Evolutionary conservation across 2,329 filamentous ascomycete species (phyloP), one percentile per base, ranked within the genome.

Genomic region (Colletotrichum echinochloae): DNA sequence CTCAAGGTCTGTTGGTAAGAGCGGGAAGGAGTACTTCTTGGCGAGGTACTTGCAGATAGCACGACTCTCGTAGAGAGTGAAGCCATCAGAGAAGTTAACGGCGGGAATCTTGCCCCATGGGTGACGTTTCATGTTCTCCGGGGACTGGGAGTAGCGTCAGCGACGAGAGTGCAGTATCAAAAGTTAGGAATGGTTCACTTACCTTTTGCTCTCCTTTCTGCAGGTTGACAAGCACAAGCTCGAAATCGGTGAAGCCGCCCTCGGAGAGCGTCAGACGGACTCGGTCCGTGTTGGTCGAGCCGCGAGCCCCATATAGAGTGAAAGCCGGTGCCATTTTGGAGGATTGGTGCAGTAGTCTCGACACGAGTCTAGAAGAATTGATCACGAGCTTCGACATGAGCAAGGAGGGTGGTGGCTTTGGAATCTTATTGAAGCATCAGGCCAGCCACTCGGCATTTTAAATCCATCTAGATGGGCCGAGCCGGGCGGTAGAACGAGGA

Each of bases 11-110:
- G 76, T 26, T 14, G 83, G 83, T 33, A 85, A 75, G 62, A 85
- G 81, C 60, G 81, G 81, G 70, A 84, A 81, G 26, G 77, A 80
- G 77, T 84, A 85, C 73, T 83, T 84, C 39, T 39, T 81, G 14
- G 82, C 76, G 66, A 86, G 80, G 74, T 84, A 83, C 75, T 82
- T 82, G 81, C 81, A 83, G 74, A 86, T 85, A 60, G 81, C 79
- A 46, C 82, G 83, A 74, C 81, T 83, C 75, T 85, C 83, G 74
- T 83, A 83, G 64, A 86, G 79, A 61, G 78, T 83, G 75, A 84
- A 84, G 0, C 81, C 82, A 5, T 80, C 77, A 14, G 81, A 73
- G 72, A 80, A 82, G 59, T 75, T 76, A 51, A 85, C 70, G 23
- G 73, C 76, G 49, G 82, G 82, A 39, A 83, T 74, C 76, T 83